Base-by-base conservation (phyloP, 2,329 filamentous ascomycete species). In the Exophiala mesophila region DNA sequence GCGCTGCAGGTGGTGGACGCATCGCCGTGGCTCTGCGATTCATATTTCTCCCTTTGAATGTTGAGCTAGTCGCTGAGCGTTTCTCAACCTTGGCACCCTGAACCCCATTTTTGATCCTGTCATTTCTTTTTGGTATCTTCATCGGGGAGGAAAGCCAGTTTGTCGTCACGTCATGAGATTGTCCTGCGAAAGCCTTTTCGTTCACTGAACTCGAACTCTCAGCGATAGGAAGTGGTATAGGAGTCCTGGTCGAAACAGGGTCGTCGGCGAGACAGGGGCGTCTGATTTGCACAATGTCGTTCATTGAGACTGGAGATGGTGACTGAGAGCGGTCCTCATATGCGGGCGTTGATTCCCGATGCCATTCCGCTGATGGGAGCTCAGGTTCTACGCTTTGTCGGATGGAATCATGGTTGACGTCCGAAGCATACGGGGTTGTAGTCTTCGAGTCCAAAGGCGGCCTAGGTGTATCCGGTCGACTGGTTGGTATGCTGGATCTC, bases 351-450 rank as follows among this genome's bases (percentile, higher is more conserved):
- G 42, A 41, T 17, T 47, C 39, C 9, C 43, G 39, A 12, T 30
- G 28, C 45, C 45, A 47, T n/a, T 44, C 36, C 15, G 45, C 23
- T 10, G 28, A 29, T 5, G 37, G 49, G 2, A 39, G 13, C 13
- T 52, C 45, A 9, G 45, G 45, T 28, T 49, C 49, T n/a, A 52
- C 49, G 16, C 45, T 48, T 21, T 49, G 42, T 41, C 40, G 45
- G n/a, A 52, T 30, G 8, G 41, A 34, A n/a, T 43, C 44, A 3
- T 26, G 31, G 15, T 44, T 24, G 16, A 42, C 23, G 20, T 47
- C 44, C n/a, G 34, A 21, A 4, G 30, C 24, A 29, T 40, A 47
- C 6, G 33, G 34, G 15, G 18, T 34, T 13, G n/a, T 17, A 12
- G 32, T 13, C 15, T 4, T 7, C 12, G 9, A 18, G 16, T 19